These are phyloP conservation scores for Chlorophyllum brunneum DNA, from an alignment of 768 basidiomycete genomes.

Conservation along the genomic window DNA sequence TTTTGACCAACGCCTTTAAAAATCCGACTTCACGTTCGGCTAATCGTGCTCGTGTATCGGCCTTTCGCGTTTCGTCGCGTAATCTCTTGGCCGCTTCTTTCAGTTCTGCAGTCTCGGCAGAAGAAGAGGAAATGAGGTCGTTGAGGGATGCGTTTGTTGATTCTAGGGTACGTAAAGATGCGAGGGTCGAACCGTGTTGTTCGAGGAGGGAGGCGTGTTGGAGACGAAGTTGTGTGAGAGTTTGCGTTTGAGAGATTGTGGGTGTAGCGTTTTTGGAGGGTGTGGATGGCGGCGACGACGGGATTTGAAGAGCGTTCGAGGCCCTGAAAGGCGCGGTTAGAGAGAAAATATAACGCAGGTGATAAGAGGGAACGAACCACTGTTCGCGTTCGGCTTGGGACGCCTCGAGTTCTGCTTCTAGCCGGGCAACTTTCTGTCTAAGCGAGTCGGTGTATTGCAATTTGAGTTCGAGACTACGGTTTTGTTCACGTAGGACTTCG, in stretches of 20 bases:
- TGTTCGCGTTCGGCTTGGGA: constrained; percentile 52
- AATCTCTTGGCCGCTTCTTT: constrained; percentile 33
- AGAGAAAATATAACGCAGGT: constrained; percentile 6
- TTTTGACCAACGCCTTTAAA: constrained; percentile 62
- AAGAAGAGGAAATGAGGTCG: constrained; percentile 31
- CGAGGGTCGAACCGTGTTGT: constrained; percentile 56
- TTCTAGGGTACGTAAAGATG: constrained; percentile 51
- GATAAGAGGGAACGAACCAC: constrained; percentile 36
- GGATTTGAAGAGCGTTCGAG: constrained; percentile 24
- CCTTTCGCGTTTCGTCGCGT: constrained; percentile 32
- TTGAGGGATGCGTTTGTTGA: constrained; percentile 42
- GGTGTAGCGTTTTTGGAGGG: constrained; percentile 32
- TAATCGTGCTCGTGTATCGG: constrained; percentile 27
- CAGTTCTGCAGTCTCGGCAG: constrained; percentile 26
- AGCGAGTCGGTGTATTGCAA: constrained; percentile 48
- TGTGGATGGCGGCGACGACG: constrained; percentile 20
- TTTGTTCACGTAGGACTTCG: constrained; percentile 74
- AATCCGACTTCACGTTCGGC: constrained; percentile 64
- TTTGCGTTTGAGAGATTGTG: constrained; percentile 53
- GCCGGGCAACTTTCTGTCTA: constrained; percentile 46
- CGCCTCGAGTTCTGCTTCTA: constrained; percentile 67
- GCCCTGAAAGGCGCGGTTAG: constrained; percentile 27
- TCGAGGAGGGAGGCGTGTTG: constrained; percentile 62
- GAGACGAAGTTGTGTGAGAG: constrained; percentile 56
- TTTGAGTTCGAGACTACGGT: constrained; percentile 56